Base-by-base conservation (phyloP, 2,329 filamentous ascomycete species). In the Fusarium sp. region DNA sequence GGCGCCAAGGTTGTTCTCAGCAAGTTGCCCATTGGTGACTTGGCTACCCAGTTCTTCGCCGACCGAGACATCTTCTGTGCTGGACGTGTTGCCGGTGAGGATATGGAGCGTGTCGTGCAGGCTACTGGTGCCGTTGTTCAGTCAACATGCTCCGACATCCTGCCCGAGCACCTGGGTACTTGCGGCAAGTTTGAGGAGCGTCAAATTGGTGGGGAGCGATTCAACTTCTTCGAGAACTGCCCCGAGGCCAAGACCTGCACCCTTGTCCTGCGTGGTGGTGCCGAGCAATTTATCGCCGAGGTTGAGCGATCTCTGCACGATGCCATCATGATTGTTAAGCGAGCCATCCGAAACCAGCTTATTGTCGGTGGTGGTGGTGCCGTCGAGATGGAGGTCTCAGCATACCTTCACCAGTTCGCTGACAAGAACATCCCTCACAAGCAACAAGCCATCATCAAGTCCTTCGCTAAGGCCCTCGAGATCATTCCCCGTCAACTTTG, bases 321-420 rank as follows among this genome's bases (percentile, higher is more conserved):
- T 78, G 96, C 96, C 75, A 98, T 99, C 83, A 99, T 99, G 96
- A 97, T 99, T 77, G 96, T 99, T 79, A 98, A 98, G 89, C 94
- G 97, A 67, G 94, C 96, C 29, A 94, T 98, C 82, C 94, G 93
- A 85, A 97, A 98, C 86, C 91, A 91, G 78, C 92, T 89, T 79
- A 97, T 99, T 72, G 96, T 99, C 27, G 96, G 94, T 47, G 96
- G 96, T 76, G 96, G 96, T 75, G 96, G 96, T 79, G 95, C 96
- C 20, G 90, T 87, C 76, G 96, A 99, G 86, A 98, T 99, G 95
- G 96, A 98, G 81, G 82, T 98, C 55, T 98, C 94, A 9, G 92
- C 94, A 41, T 97, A 97, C 83, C 89, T 99, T 70, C 94, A 98
- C 85, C 87, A 88, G 74, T 98, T 92, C 77, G 96, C 97, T 71